Conservation (phyloP, 345 rosid species). For the Eutrema japonicum region DNA sequence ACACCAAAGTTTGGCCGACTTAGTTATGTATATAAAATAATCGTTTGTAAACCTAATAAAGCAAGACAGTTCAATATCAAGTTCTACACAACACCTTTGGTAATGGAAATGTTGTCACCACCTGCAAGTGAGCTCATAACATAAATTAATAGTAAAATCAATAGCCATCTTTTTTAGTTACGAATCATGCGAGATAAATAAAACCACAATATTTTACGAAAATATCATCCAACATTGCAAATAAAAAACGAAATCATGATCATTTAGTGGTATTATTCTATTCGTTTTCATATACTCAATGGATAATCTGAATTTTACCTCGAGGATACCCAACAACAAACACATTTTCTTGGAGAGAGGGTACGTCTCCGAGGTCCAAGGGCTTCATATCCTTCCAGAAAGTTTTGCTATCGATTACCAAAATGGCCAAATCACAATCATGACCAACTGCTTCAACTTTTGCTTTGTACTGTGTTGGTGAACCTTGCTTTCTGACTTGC, state of each 20-base stretch:
- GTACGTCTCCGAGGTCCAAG: constrained; percentile 74
- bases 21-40: too few species aligned
- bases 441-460: constrained; percentile 70
- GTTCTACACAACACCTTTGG: constrained; percentile 56
- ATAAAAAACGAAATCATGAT: background rate
- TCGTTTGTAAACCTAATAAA: too few species aligned
- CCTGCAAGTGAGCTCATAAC: constrained; percentile 60
- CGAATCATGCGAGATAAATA: too few species aligned
- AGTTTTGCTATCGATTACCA: constrained; percentile 50
- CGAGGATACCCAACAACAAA: constrained; percentile 81
- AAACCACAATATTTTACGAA: too few species aligned
- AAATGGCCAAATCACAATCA: constrained; percentile 79
- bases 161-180: background rate
- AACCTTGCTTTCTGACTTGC: constrained; percentile 77
- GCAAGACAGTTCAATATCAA: too few species aligned
- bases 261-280: background rate
- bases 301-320: constrained; percentile 45
- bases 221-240: too few species aligned
- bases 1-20: too few species aligned
- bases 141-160: too few species aligned
- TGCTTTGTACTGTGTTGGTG: constrained; percentile 64
- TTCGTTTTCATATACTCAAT: background rate
- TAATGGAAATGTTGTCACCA: constrained; percentile 77
- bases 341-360: constrained; percentile 62
- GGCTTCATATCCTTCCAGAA: constrained; percentile 48